phyloP scores from a whole-genome alignment of 1,139 yeast species.

The Meyerozyma sp. region DNA sequence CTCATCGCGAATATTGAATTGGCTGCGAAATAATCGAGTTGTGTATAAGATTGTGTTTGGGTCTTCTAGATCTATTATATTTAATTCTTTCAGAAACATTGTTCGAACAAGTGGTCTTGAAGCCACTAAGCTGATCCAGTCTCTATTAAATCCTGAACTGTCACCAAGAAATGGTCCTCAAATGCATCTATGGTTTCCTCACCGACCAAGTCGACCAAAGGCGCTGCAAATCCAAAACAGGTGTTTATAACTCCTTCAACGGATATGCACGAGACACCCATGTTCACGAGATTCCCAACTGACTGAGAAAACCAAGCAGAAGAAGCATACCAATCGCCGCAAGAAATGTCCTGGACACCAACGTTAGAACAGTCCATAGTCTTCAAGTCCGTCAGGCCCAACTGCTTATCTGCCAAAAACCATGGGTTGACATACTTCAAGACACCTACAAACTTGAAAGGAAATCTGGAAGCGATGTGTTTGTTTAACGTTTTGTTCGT shows the following conservation, averaged over 20 bases:
- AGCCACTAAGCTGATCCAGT: neutral
- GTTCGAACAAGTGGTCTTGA: too few species aligned
- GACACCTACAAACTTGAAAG: conserved; percentile 18
- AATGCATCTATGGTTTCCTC: neutral
- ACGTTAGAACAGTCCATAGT: conserved; percentile 25
- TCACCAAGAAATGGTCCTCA: neutral
- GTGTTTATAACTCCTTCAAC: neutral
- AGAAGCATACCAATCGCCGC: conserved; percentile 13
- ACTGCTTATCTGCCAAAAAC: conserved; percentile 7
- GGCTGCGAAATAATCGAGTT: neutral
- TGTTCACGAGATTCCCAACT: conserved; percentile 15
- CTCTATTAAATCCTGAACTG: neutral
- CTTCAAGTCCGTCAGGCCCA: conserved; percentile 7
- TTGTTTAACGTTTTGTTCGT: conserved; percentile 6
- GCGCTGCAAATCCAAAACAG: neutral
- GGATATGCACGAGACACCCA: conserved; percentile 15
- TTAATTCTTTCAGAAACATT: too few species aligned
- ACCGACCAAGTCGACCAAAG: neutral
- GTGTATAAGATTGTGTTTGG: neutral
- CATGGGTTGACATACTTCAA: conserved; percentile 11
- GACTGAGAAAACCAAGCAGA: conserved; percentile 24
- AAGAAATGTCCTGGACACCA: conserved; percentile 12
- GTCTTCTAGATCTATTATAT: too few species aligned
- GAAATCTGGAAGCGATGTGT: conserved; percentile 8
- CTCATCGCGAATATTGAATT: neutral